Evolutionary conservation across 148 eudicot species (phyloP), one percentile per base, ranked within the genome.

Genomic region (Camellia granthamiana): DNA sequence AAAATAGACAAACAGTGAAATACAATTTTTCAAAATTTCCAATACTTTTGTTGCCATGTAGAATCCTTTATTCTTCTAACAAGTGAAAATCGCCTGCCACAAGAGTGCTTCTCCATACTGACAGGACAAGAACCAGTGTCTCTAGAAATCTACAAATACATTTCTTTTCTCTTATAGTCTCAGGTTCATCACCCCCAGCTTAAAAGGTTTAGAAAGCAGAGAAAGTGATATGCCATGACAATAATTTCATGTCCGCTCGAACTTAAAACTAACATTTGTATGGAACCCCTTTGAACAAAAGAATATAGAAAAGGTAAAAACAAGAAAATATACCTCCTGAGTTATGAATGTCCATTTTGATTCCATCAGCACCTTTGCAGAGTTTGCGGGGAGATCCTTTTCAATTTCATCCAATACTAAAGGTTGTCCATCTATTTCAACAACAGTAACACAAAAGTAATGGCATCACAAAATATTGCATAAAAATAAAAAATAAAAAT

Each of bases 371-470:
- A 80, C 66, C 76, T 91, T 77, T 4, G 78, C 86, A 54, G 94
- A 83, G 75, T 74, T 79, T 41, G 79, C 69, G 7, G 91, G 83
- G 70, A 91, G 87, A 84, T 92, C 93, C 81, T 83, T 90, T 78
- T 90, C 91, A 64, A 97, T 88, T 72, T 91, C 90, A 86, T 88
- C 86, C 78, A 91, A 68, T 62, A 65, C 69, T 83, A 94, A 84
- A 74, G 90, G 88, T 83, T 85, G 95, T 76, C 99, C 99, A 85
- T 92, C 99, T 97, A 87, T 77, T 83, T 12, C 82, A 14, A 74
- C 18, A 54, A 56, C 41, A 51, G 60, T 18, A 43, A 79, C 30
- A 49, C 42, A 61, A 60, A 67, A 54, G 7, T 43, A 66, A n/a
- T 61, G 58, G 75, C 9, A 54, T 56, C 78, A 65, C 8, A 47